A percentile compares a stretch with the other conserved stretches of the same genome.
phyloP scores from a whole-genome alignment of 257 asterid genomes.

The Scutellaria minor region DNA sequence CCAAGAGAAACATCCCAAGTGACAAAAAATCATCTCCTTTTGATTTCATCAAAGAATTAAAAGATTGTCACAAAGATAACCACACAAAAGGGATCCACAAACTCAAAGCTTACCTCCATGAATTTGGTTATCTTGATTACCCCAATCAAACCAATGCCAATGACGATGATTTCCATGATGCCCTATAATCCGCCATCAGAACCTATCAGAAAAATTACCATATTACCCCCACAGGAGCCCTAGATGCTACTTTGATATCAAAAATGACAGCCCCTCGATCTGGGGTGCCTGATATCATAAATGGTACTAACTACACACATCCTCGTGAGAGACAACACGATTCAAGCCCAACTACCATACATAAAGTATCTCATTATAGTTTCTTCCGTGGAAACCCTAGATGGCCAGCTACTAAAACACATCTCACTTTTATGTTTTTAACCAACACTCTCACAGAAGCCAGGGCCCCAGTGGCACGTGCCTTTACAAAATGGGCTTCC shows the following conservation, averaged over 20 bases:
- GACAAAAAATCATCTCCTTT: constrained; percentile 5
- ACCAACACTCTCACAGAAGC: not conserved
- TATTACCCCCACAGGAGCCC: constrained; percentile 36
- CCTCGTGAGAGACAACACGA: not conserved
- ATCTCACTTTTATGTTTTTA: constrained; percentile 28
- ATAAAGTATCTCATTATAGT: constrained; percentile 33
- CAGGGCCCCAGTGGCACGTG: constrained; percentile 7
- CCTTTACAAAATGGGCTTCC: constrained; percentile 39
- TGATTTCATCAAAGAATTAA: constrained; percentile 43
- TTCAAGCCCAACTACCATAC: not conserved
- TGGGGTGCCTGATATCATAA: constrained; percentile 34
- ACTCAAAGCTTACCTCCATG: constrained; percentile 38
- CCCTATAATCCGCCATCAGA: constrained; percentile 39
- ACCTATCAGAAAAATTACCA: constrained; percentile 43
- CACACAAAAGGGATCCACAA: constrained; percentile 27
- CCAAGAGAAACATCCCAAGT: constrained; percentile 11
- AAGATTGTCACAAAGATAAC: constrained; percentile 46
- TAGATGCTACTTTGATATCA: constrained; percentile 34
- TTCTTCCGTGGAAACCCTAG: constrained; percentile 30
- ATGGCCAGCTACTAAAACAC: constrained; percentile 41
- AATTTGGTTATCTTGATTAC: constrained; percentile 38
- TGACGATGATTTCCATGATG: constrained; percentile 33
- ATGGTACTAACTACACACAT: constrained; percentile 38
- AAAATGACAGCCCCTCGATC: constrained; percentile 45
- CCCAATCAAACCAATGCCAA: constrained; percentile 1